Evolutionary conservation across 192 early-diverging fungal genomes (phyloP), one percentile per base, ranked within the genome.

Genomic region (Cetraspora pellucida): DNA sequence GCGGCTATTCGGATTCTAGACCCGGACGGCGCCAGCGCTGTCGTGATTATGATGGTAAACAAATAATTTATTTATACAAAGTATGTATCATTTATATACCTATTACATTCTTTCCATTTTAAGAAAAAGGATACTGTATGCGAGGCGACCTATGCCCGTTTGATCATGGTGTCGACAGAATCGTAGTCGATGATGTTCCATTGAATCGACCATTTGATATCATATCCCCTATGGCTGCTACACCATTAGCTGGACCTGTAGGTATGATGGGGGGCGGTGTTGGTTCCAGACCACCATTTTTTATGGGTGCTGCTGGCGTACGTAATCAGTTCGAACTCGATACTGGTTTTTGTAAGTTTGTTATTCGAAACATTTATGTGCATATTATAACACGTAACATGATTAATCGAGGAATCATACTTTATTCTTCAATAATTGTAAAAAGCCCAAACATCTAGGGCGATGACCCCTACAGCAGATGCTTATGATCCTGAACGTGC

Each of bases 71-170:
- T 23, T n/a, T 65, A 46, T 46, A 77, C 0, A 37, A 17, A 57
- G 7, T 28, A 66, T 25, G 25, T 43, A 19, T 57, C 0, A 43
- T 63, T n/a, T 21, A 61, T 11, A 27, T 27, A 50, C 7, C 37
- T 19, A 19, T 74, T 69, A 25, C 54, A 47, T 52, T 8, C 70
- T 60, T 75, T 60, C 19, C 10, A 14, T 31, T 82, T 37, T 58
- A 21, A 95, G 94, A 93, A 61, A 88, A 88, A 72, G 94, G 94
- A 43, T 90, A 84, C 67, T 95, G 94, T 77, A 84, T 92, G 77
- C 89, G 93, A 59, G 94, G 93, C n/a, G 90, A 94, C 46, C 77
- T 87, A 59, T 95, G 94, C 71, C 91, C 89, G 0, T 95, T 86
- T 77, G 92, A 93, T 81, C 94, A 95, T 74, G 88, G 90, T 6